Percentiles rank a stretch among this genome's conserved stretches.
These are phyloP conservation scores for sweet orange (Citrus sinensis) DNA, from an alignment of 345 rosid species.

Conservation along the genomic window DVS_A1.0 CM039166.1:15226001-15226500, in stretches of 20 bases:
- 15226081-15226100: conserved; percentile 23
- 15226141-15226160: background rate
- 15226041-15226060: conserved; percentile 20
- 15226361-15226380: conserved; percentile 19
- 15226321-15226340: conserved; percentile 22
- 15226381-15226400: conserved; percentile 9
- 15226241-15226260: background rate
- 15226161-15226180: background rate
- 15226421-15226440: conserved; percentile 19
- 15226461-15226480: conserved; percentile 4
- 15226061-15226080: background rate
- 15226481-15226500: conserved; percentile 17
- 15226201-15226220: background rate
- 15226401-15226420: conserved; percentile 28
- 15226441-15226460: background rate
- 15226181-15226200: background rate
- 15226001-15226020: conserved; percentile 8
- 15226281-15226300: conserved; percentile 23
- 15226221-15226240: background rate
- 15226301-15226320: conserved; percentile 19
- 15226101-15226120: conserved; percentile 15
- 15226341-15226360: conserved; percentile 21
- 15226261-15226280: conserved; percentile 12
- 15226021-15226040: conserved; percentile 8
- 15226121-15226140: background rate